Base-by-base conservation (phyloP, 2,329 filamentous ascomycete genomes). In the Pyrenochaeta sp. region DNA sequence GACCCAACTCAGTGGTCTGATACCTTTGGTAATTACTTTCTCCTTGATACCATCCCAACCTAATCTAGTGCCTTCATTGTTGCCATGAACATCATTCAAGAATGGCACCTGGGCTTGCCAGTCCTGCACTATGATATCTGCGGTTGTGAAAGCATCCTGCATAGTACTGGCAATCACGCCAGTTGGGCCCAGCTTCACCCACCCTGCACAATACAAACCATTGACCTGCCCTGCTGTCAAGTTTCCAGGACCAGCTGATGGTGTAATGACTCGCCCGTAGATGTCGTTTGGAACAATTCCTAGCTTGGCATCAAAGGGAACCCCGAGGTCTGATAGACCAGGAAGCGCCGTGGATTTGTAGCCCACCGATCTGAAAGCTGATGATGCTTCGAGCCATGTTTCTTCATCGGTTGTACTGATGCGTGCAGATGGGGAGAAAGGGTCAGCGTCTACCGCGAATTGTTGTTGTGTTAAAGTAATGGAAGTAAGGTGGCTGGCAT, bases 91-190 rank as follows among this genome's bases (percentile, higher is more conserved):
- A 6, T 71, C 58, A 46, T 80, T 77, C 30, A 84, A 58, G 41
- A 85, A 82, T 1, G 68, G 71, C 7, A 69, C 70, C 4, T 69
- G 60, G 0, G 67, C 63, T 35, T 74, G 63, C 87, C 90, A 93
- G 65, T 99, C 94, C n/a, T 81, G 74, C 0, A 82, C 82, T 51
- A 99, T 88, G 3, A 87, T 84, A 65, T 96, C 92, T 1, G 86
- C 94, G 1, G 91, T 96, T 7, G 83, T 81, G 62, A 97, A 99
- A 0, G 94, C 93, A 68, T 99, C 94, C 47, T 88, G 84, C 90
- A 99, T 96, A 0, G 94, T 99, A 20, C 87, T 91, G 1, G 93
- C 93, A 68, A 99, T 99, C 3, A 97, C 92, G 2, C 94, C 94
- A 0, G 91, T 96, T 0, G 94, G 93, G 0, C 94, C 94, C 23